Base-by-base conservation (phyloP, 164 flowering plant species). In the grape (Vitis vinifera) region DNA sequence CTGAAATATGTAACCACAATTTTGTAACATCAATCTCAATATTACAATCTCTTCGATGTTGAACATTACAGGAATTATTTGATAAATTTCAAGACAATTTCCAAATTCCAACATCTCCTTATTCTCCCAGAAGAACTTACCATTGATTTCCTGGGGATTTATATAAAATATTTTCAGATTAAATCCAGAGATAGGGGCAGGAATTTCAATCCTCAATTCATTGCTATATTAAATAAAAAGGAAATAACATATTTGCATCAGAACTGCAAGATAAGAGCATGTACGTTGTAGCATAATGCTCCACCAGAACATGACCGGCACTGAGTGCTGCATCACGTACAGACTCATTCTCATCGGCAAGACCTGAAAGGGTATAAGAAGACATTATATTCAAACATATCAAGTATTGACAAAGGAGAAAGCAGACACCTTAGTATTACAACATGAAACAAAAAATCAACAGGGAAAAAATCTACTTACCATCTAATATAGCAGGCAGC, bases 311-410 rank as follows among this genome's bases (percentile, higher is more conserved):
- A 88, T 93, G 99, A 53, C 99, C 99, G 76, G 98, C 96, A 84
- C 98, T 86, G 51, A 95, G 87, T 49, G 99, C 99, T 7, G 99
- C 99, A 69, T 95, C 99, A 72, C 99, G 98, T 51, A 95, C 99
- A 74, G 99, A 95, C 68, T 95, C 99, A 84, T 95, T 95, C 85
- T 95, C 99, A 84, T 95, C 99, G 8, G 99, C 98, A 78, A 95
- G 97, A 51, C 99, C 99, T 95, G 78, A 10, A 75, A 59, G 51
- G 71, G 52, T 1, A 30, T 14, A 57, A 70, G 29, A 8, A 15
- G 3, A 56, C 30, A 72, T 11, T 53, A 51, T 15, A 49, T 16
- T 30, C n/a, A 55, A 59, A 63, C 12, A 48, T 9, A 56, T 14
- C 37, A 47, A 7, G 4, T 15, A 48, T 9, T 23, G 3, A 23